Evolutionary conservation across 2,329 filamentous ascomycete genomes (phyloP), one percentile per base, ranked within the genome.

Genomic region (Magnaporthales sp.): DNA sequence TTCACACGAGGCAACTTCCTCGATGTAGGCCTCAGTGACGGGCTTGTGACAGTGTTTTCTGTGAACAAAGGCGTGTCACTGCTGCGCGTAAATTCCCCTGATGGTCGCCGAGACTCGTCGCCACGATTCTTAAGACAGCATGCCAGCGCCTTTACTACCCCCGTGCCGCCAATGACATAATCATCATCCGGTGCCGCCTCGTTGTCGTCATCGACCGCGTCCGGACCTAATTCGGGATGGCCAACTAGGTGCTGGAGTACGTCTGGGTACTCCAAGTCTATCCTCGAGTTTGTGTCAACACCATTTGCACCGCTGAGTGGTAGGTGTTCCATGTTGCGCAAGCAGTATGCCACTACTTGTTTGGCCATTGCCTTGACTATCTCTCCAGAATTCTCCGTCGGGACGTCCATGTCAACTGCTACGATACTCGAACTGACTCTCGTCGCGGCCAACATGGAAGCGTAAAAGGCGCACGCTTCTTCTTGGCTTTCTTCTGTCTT

Each of bases 151-250:
- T 97, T 97, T 63, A 96, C 94, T 1, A 99, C 92, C 29, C 94
- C 95, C 0, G 93, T 97, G 19, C 94, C 94, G 24, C 94, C 93
- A 72, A 98, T 95, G 61, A 98, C 93, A 77, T 98, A 98, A 76
- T 97, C 92, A 67, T 96, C 91, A 70, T 97, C 92, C 0, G 93
- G 91, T 7, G 92, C 90, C 11, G 88, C 82, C 2, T 89, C 87
- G 60, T 87, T 83, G 26, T 89, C 85, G 62, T 89, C 87, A 26
- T 86, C 83, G 70, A 71, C 77, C 71, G 74, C 84, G 76, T 75
- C 86, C 76, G 74, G 81, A 46, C 76, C 72, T 65, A 79, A 73
- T 29, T 82, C 79, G 67, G 86, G 84, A 71, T 91, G 86, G 4
- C 93, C 93, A 32, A 97, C 91, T 58, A 98, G 86, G 75, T 96